These are phyloP conservation scores for Oryza punctata DNA, from an alignment of 176 grass and related monocot genomes.

Conservation along the genomic window DNA sequence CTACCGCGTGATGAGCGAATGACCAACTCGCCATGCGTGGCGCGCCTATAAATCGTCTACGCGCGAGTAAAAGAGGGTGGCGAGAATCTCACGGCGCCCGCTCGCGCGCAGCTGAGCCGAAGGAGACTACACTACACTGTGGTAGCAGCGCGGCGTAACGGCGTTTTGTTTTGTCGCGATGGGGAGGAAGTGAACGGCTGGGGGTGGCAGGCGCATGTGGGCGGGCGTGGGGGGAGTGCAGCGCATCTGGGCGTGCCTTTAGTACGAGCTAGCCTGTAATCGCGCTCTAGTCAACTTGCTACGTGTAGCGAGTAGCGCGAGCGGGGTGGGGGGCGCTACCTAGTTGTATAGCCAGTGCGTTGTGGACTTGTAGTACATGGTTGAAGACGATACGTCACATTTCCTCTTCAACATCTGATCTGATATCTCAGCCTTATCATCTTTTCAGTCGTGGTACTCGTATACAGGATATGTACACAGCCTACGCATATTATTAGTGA, in stretches of 20 bases:
- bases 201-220: conserved; percentile 22
- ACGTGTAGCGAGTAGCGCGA: conserved; percentile 24
- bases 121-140: background rate
- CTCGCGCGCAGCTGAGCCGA: background rate
- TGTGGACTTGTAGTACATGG: background rate
- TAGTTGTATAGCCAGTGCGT: background rate
- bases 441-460: background rate
- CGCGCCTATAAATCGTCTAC: background rate
- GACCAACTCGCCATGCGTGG: background rate
- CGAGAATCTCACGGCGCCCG: background rate
- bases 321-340: background rate
- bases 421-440: background rate
- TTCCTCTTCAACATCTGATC: background rate
- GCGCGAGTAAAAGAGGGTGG: background rate
- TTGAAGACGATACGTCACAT: background rate
- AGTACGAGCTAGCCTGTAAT: conserved; percentile 5
- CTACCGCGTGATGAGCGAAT: background rate
- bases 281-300: conserved; percentile 25
- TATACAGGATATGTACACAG: background rate
- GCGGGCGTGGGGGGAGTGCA: background rate
- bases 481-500: background rate
- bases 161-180: conserved; percentile 24
- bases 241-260: background rate
- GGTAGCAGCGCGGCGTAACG: background rate
- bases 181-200: background rate